phyloP scores from a whole-genome alignment of 768 basidiomycete genomes.

The Phanerodontia chrysosporium region DNA sequence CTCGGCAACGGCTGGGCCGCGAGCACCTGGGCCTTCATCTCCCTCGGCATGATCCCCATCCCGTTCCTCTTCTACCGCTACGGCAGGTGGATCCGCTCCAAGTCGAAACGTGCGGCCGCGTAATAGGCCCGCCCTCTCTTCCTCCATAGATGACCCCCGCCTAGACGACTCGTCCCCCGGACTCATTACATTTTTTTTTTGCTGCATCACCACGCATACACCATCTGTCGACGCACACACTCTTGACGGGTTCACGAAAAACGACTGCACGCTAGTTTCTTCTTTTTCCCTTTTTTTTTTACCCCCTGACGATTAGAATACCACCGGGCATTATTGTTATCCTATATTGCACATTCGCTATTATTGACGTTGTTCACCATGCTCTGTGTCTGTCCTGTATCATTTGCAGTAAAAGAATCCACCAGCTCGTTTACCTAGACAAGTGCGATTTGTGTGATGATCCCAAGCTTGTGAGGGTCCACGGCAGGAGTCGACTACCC shows the following conservation, averaged over 20 bases:
- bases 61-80: slow-evolving; percentile 41
- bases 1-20: slow-evolving; percentile 37
- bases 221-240: neutral
- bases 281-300: neutral
- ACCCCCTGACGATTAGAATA: slow-evolving; percentile 3
- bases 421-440: neutral
- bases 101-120: slow-evolving; percentile 30
- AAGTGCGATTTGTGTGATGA: neutral
- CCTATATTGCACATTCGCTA: neutral
- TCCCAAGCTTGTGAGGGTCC: neutral
- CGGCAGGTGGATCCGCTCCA: slow-evolving; percentile 32
- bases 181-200: neutral
- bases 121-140: neutral
- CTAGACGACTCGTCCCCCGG: neutral
- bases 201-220: neutral
- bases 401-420: neutral
- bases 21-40: slow-evolving; percentile 32
- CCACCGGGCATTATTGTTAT: neutral
- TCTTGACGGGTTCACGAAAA: neutral
- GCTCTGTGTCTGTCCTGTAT: neutral
- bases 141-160: neutral
- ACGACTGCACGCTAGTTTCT: neutral
- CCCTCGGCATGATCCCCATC: slow-evolving; percentile 28
- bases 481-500: neutral
- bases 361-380: neutral